Base-by-base conservation (phyloP, 2,329 filamentous ascomycete genomes). In the Fusarium coffeatum region DNA sequence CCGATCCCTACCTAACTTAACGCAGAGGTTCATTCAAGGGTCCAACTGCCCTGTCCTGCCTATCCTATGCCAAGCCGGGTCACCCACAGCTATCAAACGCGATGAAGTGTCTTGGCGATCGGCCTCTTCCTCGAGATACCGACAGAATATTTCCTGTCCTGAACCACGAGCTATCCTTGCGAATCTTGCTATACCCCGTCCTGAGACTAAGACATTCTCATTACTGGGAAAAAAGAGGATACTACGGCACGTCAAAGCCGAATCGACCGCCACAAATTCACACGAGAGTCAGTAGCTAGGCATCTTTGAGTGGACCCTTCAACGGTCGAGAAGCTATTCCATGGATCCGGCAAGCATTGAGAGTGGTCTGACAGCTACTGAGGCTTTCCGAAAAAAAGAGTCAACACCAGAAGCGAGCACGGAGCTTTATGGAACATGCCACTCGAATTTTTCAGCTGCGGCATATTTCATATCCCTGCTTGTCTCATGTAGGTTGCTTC, bases 61-160 rank as follows among this genome's bases (percentile, higher is more conserved):
- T 47, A 45, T 67, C 55, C 47, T 25, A 34, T 62, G 72, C 72
- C 72, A 74, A 74, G 72, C 45, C 70, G 68, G 70, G 66, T 56
- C 65, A 57, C 53, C 61, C 50, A 61, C 68, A 67, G 54, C 55
- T 47, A 48, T 53, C 50, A 56, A 57, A 59, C 45, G 32, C 49
- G 42, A 37, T 55, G 46, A 25, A 68, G 50, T 27, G 55, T 61
- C 69, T 74, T 64, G 69, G 66, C 69, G 64, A 74, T 74, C 68
- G 28, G 18, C 53, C 55, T 59, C 32, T 11, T 30, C 18, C 28
- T 47, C 51, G 27, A 49, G 49, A 48, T 46, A 46, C 54, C 58
- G 46, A 28, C 49, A 64, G 46, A 61, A 45, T 28, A 34, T 25
- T 48, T 45, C 20, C 22, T 43, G 9, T 42, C 15, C 22, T 27